A percentile compares a stretch with the other conserved stretches of the same genome.
phyloP scores from a whole-genome alignment of 2,329 filamentous ascomycete genomes.

The Colletotrichum chrysophilum region DNA sequence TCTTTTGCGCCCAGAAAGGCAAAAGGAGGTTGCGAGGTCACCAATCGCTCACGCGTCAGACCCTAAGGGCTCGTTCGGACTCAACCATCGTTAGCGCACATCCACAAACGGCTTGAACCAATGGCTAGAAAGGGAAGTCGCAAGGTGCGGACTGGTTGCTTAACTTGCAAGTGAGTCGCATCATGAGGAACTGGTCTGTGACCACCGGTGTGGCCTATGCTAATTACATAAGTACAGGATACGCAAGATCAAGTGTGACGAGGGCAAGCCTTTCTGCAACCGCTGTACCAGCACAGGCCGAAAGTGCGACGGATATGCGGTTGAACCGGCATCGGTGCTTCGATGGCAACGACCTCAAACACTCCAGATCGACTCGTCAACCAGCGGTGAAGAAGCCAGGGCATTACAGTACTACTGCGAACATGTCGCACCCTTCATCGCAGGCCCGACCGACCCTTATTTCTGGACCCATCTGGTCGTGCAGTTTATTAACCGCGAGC shows the following conservation, averaged over 20 bases:
- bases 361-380: background rate
- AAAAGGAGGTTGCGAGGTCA: background rate
- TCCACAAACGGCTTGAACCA: background rate
- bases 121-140: conserved; percentile 12
- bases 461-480: conserved; percentile 20
- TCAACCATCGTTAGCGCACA: background rate
- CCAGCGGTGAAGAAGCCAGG: background rate
- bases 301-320: conserved; percentile 58
- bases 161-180: conserved; percentile 55
- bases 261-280: conserved; percentile 55
- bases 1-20: background rate
- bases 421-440: background rate
- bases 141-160: conserved; percentile 54
- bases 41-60: background rate
- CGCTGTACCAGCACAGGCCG: conserved; percentile 60
- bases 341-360: background rate
- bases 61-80: background rate
- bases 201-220: background rate
- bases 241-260: conserved; percentile 63
- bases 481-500: conserved; percentile 7
- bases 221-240: conserved; percentile 37
- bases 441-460: conserved; percentile 7
- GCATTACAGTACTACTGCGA: conserved; percentile 4
- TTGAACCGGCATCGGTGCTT: background rate
- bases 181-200: background rate